A percentile compares a stretch with the other conserved stretches of the same genome.
phyloP scores from a whole-genome alignment of 305 asterid genomes.

The Caryopteris hybrid region DNA sequence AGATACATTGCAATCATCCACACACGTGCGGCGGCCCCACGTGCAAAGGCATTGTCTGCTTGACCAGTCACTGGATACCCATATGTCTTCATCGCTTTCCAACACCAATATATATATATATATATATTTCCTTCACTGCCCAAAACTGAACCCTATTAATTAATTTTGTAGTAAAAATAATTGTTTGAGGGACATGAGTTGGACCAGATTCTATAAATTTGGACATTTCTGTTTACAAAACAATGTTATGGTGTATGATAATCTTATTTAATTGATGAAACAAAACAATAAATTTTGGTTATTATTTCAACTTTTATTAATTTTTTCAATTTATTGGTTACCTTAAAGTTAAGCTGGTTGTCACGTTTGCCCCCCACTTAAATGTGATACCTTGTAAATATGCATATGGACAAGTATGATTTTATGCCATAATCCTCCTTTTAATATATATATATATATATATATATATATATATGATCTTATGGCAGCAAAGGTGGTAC shows the following conservation, averaged over 20 bases:
- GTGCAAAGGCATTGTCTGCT: conserved; percentile 47
- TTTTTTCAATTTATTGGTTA: conserved; percentile 17
- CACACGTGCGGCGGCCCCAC: conserved; percentile 60
- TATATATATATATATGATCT: too few species aligned
- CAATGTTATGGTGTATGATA: too few species aligned
- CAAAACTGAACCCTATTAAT: too few species aligned
- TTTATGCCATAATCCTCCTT: too few species aligned
- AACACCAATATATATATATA: conserved; percentile 31
- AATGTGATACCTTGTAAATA: conserved; percentile 16
- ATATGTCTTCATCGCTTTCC: conserved; percentile 42
- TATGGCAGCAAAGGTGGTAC: conserved; percentile 12
- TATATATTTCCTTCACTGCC: too few species aligned
- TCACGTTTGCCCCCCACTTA: conserved; percentile 43
- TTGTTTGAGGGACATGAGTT: neutral
- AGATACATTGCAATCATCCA: conserved; percentile 23
- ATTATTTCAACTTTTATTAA: too few species aligned
- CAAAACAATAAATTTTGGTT: too few species aligned
- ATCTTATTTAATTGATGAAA: too few species aligned
- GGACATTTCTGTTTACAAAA: conserved; percentile 14
- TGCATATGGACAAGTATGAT: conserved; percentile 30
- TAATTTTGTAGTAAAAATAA: too few species aligned
- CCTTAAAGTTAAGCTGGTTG: conserved; percentile 31
- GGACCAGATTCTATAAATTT: conserved; percentile 20
- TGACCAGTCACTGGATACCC: conserved; percentile 30
- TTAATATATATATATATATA: too few species aligned